These are phyloP conservation scores for Apophysomyces variabilis DNA, from an alignment of 371 early-diverging fungal species.

Conservation along the genomic window DNA sequence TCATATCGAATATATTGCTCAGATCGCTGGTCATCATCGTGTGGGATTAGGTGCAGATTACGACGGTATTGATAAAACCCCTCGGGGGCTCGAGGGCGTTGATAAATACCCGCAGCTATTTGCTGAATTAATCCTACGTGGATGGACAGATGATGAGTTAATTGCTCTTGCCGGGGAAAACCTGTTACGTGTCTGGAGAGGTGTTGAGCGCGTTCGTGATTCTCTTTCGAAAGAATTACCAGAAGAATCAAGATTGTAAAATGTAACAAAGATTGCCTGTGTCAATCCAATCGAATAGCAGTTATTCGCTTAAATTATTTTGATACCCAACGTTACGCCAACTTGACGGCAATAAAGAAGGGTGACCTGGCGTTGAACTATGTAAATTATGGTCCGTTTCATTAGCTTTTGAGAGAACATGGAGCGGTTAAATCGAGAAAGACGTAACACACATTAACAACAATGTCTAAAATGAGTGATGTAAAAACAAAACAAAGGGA, in stretches of 20 bases:
- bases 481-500: too few species aligned
- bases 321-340: too few species aligned
- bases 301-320: too few species aligned
- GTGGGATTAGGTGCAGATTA: constrained; percentile 74
- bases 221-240: constrained; percentile 37
- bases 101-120: constrained; percentile 66
- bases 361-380: too few species aligned
- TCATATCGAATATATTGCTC: constrained; percentile 62
- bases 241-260: constrained; percentile 31
- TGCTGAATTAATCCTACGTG: constrained; percentile 63
- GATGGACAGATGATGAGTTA: constrained; percentile 61
- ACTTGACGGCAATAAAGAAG: too few species aligned
- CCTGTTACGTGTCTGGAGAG: constrained; percentile 52
- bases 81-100: constrained; percentile 67
- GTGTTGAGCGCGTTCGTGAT: constrained; percentile 50
- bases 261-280: neutral
- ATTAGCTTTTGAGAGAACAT: too few species aligned
- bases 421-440: too few species aligned
- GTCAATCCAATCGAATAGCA: too few species aligned
- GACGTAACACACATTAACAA: too few species aligned
- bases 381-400: too few species aligned
- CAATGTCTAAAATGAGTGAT: too few species aligned
- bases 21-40: constrained; percentile 57
- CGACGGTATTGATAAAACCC: constrained; percentile 61
- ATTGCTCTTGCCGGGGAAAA: constrained; percentile 61